Percentiles rank a stretch among this genome's conserved stretches.
Evolutionary conservation across 2,329 filamentous ascomycete species (phyloP).

Genomic region (Amylocarpus encephaloides): DNA sequence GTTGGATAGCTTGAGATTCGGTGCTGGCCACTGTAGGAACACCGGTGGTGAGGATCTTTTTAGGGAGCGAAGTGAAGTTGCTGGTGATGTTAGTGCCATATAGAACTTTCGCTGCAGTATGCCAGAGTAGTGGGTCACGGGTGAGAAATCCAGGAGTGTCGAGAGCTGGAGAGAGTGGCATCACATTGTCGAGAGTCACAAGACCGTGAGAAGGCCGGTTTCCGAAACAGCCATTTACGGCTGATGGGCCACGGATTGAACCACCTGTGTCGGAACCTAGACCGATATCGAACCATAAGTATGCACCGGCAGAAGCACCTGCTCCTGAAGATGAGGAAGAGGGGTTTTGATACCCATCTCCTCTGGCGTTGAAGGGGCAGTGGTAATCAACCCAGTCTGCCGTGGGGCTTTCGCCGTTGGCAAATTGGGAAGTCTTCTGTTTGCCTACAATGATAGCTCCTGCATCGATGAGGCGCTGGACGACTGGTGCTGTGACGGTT

Average conservation of each 20-base stretch:
- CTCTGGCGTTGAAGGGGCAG: conserved; percentile 34
- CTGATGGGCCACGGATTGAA: conserved; percentile 39
- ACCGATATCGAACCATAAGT: conserved; percentile 41
- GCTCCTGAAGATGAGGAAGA: conserved; percentile 40
- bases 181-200: conserved; percentile 39
- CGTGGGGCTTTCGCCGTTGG: conserved; percentile 34
- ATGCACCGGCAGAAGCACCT: conserved; percentile 42
- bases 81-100: conserved; percentile 40
- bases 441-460: conserved; percentile 51
- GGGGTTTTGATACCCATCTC: conserved; percentile 40
- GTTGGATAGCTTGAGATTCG: conserved; percentile 32
- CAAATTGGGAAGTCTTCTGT: conserved; percentile 43
- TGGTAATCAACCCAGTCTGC: conserved; percentile 40
- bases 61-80: conserved; percentile 33
- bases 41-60: conserved; percentile 33
- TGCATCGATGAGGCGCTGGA: conserved; percentile 50
- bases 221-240: conserved; percentile 42
- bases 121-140: conserved; percentile 37
- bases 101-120: conserved; percentile 35
- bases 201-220: conserved; percentile 41
- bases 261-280: conserved; percentile 43
- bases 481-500: conserved; percentile 41
- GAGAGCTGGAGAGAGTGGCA: conserved; percentile 39
- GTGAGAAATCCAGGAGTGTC: conserved; percentile 41
- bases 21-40: conserved; percentile 34